phyloP scores from a whole-genome alignment of 2,329 filamentous ascomycete genomes.

The Cytospora piceicola region DNA sequence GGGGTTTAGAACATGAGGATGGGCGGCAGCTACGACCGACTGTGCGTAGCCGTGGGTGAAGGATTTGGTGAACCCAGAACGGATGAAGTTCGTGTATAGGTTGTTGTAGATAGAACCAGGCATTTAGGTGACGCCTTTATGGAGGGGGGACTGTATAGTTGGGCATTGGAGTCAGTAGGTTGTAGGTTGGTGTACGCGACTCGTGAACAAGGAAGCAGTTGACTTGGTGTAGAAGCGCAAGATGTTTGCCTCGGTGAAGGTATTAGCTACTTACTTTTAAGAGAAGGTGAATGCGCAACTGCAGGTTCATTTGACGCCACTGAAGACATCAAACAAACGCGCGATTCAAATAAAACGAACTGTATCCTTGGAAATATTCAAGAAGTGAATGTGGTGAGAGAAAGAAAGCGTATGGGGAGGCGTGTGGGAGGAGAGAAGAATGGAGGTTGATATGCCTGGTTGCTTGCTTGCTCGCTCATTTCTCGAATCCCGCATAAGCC shows the following conservation, averaged over 20 bases:
- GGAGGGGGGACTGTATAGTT: constrained; percentile 47
- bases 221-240: not conserved
- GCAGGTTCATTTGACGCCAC: constrained; percentile 99
- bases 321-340: constrained; percentile 88
- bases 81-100: constrained; percentile 81
- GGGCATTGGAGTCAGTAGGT: constrained; percentile 19
- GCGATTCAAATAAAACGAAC: constrained; percentile 50
- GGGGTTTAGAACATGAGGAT: constrained; percentile 75
- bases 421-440: constrained; percentile 3
- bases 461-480: not conserved
- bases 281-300: constrained; percentile 63
- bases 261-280: constrained; percentile 61
- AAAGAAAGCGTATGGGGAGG: not conserved
- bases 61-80: constrained; percentile 95
- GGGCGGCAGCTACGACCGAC: constrained; percentile 92
- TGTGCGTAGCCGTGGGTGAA: constrained; percentile 98
- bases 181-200: not conserved
- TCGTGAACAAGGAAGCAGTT: not conserved
- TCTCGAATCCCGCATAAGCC: constrained; percentile 3
- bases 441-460: constrained; percentile 26
- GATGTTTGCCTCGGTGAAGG: not conserved
- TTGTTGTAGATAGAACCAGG: constrained; percentile 67
- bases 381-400: constrained; percentile 27
- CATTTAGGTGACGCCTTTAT: constrained; percentile 84
- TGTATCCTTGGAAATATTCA: constrained; percentile 27